Evolutionary conservation across 2,329 filamentous ascomycete genomes (phyloP), one percentile per base, ranked within the genome.

Genomic region (Fusarium sororula): DNA sequence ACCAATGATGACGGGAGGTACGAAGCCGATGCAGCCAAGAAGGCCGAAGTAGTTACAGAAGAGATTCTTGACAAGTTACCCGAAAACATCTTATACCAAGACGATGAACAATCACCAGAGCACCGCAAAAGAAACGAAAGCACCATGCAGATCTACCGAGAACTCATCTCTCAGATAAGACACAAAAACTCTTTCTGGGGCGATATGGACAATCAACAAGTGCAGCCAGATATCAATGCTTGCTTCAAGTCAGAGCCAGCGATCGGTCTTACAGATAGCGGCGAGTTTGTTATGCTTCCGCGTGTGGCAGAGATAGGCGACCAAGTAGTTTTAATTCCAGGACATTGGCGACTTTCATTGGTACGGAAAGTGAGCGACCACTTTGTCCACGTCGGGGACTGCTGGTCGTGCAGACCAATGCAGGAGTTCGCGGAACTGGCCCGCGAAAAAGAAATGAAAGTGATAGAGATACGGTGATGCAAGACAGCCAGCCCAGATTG

Each of bases 391-490:
- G 17, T 56, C 1, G 56, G 42, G 15, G 35, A 57, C 32, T 68
- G 44, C 20, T 56, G 41, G 13, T 38, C 15, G n/a, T 26, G 53
- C 12, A 3, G 30, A 9, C 13, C n/a, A 1, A 39, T 18, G 26
- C 13, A 37, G 15, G 26, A 63, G 9, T 4, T 68, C 7, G 42
- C 32, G 8, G 30, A 58, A 35, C 24, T 48, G 35, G 24, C 32
- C n/a, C 24, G 39, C 14, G 5, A 14, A 15, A 45, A 26, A 28
- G 37, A 63, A 30, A 38, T 51, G 45, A 37, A 53, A 30, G 7
- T 28, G 20, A 58, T 68, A n/a, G 45, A 64, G 51, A 44, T 57
- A 13, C 26, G 51, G 54, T 69, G 42, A 44, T 58, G 28, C 22
- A 58, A 32, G 32, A 15, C 7, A 32, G 39, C 10, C 7, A 32